Evolutionary conservation across 1,284 basidiomycete genomes (phyloP), one percentile per base, ranked within the genome.

Genomic region (Xerocomus tenax): DNA sequence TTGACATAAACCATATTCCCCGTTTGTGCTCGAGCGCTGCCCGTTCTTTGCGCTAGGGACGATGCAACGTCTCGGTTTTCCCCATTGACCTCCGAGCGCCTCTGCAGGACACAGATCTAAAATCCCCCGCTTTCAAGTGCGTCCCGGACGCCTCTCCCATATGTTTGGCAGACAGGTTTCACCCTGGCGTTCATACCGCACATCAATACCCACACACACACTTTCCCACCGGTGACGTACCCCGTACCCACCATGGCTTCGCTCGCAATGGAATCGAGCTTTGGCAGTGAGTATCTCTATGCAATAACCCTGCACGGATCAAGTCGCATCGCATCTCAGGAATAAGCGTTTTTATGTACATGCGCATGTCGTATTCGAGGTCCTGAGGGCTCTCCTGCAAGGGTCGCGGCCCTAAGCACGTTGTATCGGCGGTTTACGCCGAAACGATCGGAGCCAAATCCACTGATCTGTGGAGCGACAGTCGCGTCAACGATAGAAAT

Each of bases 131-230:
- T 42, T 47, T 28, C 47, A 48, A 48, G 32, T 42, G 47, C 47
- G 47, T 38, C 41, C 25, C 25, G 47, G 40, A 42, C 47, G 47
- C 47, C 36, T 26, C 32, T 35, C 26, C 23, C 30, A 34, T 39
- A 19, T 32, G 40, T 35, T 42, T 46, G 23, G 25, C 18, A 16
- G 35, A 38, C 45, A n/a, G 26, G 25, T 46, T 44, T 26, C 39
- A 41, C 25, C 21, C 32, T 15, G 10, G 47, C 25, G 40, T 42
- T 42, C 47, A 48, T 48, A 21, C 42, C 47, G 47, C 47, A 41
- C 40, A 28, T 42, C 40, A 21, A 19, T 19, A 30, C 30, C n/a
- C 46, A 28, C 30, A 35, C 30, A 19, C 34, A 16, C 9, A 40
- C 41, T 42, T 21, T 47, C 38, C 29, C 39, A 35, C 47, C 34